Evolutionary conservation across 257 asterid species (phyloP).

Genomic region (Craterostigma plantagineum): DNA sequence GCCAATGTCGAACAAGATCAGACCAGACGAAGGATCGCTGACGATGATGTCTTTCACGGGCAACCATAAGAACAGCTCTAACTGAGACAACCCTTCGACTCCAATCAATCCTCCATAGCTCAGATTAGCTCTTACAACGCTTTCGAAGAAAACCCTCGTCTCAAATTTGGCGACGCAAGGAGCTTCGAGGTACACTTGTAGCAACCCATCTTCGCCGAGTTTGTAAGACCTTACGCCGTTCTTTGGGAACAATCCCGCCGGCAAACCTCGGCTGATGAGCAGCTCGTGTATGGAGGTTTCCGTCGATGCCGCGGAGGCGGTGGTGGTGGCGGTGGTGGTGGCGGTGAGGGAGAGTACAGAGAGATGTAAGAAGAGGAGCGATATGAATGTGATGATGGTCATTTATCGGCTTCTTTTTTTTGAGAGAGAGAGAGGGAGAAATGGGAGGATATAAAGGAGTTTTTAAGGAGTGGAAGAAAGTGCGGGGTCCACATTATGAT

Average conservation of each 20-base stretch:
- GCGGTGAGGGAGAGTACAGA: too few species aligned
- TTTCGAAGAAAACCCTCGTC: conserved; percentile 72
- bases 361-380: too few species aligned
- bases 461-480: too few species aligned
- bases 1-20: conserved; percentile 65
- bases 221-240: not conserved
- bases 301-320: too few species aligned
- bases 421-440: too few species aligned
- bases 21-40: conserved; percentile 56
- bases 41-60: conserved; percentile 73
- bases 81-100: conserved; percentile 71
- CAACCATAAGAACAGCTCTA: conserved; percentile 76
- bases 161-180: conserved; percentile 78
- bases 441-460: too few species aligned
- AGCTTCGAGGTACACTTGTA: conserved; percentile 58
- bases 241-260: not conserved
- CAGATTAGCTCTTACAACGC: conserved; percentile 51
- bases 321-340: too few species aligned
- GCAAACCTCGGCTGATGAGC: not conserved
- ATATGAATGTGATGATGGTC: too few species aligned
- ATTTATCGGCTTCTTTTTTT: too few species aligned
- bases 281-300: too few species aligned
- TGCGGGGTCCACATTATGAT: too few species aligned
- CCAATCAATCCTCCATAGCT: conserved; percentile 62
- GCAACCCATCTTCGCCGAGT: conserved; percentile 22